Base-by-base conservation (phyloP, 2,329 filamentous ascomycete species). In the Apiospora malaysiana region DNA sequence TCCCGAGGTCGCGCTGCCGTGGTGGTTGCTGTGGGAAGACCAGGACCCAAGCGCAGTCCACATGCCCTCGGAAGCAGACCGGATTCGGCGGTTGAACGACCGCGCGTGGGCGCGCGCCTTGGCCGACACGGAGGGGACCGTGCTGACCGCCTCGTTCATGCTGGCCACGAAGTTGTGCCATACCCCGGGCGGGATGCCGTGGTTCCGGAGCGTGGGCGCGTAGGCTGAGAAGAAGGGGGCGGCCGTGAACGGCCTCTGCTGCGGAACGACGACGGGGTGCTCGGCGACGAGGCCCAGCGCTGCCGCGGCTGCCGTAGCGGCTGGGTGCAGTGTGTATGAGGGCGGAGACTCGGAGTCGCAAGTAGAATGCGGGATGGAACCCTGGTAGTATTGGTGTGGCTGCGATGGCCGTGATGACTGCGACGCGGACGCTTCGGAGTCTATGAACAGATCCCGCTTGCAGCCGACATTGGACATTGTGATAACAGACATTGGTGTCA, bases 141-240 rank as follows among this genome's bases (percentile, higher is more conserved):
- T 46, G 23, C 46, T 23, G 12, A 67, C 25, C 14, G 65, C 65
- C 27, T 37, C 51, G 42, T 67, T 45, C 42, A 67, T 67, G 14
- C 6, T 67, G 6, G 23, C 42, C 21, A 67, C 65, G 65, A 67
- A 67, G 16, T 25, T n/a, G 65, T 42, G 65, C 65, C 65, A 67
- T 6, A 42, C 23, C 42, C 14, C 42, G 4, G 42, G 42, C 6
- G 65, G 18, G 65, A 67, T 46, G 1, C 65, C 65, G 23, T 67
- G 45, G 23, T 10, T n/a, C 12, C 25, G 65, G 14, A 67, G 42
- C 42, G 40, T 25, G 4, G 65, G 65, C 9, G 65, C 65, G 42
- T 67, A 67, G 23, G 65, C 65, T 23, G 65, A 23, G 14, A 46
- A 25, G 42, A 67, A 67, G 14, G 65, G 65, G 23, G 65, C 65